These are phyloP conservation scores for Fusarium illudens DNA, from an alignment of 2,329 filamentous ascomycete genomes.

Conservation along the genomic window DNA sequence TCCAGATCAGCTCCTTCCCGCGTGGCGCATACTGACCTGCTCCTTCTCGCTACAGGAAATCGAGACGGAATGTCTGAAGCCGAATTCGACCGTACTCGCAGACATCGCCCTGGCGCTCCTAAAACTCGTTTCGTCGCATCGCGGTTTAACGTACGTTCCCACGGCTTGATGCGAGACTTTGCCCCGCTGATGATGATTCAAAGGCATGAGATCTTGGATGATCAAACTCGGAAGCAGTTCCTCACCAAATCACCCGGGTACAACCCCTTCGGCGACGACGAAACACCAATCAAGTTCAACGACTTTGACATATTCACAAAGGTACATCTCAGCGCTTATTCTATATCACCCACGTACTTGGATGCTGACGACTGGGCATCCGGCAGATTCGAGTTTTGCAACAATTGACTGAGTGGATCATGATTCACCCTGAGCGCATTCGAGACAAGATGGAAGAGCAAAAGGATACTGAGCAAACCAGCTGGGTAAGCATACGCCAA, in stretches of 20 bases:
- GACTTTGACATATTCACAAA: constrained; percentile 86
- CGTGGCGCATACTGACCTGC: not conserved
- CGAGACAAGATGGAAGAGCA: constrained; percentile 86
- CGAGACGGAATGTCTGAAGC: constrained; percentile 87
- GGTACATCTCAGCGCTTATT: constrained; percentile 53
- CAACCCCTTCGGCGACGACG: constrained; percentile 87
- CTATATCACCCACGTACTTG: not conserved
- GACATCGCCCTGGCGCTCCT: constrained; percentile 87
- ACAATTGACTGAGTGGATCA: constrained; percentile 87
- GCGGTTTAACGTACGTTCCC: constrained; percentile 81
- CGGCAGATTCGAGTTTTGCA: constrained; percentile 77
- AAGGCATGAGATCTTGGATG: constrained; percentile 88
- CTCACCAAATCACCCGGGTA: constrained; percentile 77
- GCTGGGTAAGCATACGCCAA: constrained; percentile 73
- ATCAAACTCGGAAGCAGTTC: constrained; percentile 91
- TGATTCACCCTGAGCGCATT: constrained; percentile 86
- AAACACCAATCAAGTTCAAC: constrained; percentile 75
- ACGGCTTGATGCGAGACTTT: not conserved
- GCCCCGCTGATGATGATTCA: constrained; percentile 18
- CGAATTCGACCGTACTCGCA: constrained; percentile 75
- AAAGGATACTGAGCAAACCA: constrained; percentile 80
- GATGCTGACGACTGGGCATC: not conserved
- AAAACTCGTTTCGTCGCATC: constrained; percentile 93
- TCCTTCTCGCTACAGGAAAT: constrained; percentile 69
- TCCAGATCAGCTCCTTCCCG: constrained; percentile 10